Base-by-base conservation (phyloP, 345 rosid genomes). In the Carallia pectinifolia region DNA sequence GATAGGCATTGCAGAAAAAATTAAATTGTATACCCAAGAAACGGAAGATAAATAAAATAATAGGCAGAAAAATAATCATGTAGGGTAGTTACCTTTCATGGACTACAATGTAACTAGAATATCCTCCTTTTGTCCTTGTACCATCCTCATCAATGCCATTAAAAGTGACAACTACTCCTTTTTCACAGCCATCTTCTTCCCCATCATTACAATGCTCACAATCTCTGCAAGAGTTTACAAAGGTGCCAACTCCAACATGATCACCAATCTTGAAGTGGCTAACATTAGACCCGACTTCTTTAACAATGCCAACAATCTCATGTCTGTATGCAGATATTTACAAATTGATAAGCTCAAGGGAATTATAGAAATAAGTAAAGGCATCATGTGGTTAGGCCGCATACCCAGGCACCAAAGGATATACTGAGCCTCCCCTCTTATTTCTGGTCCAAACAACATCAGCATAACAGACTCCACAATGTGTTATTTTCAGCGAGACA, bases 351-450 rank as follows among this genome's bases (percentile, higher is more conserved):
- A 77, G 70, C 62, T 76, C 18, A 53, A 66, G 59, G 23, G 64
- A 61, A 76, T 37, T 36, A 40, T 8, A 23, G 2, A 23, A 69
- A 61, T 15, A 16, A 60, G 38, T 53, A 8, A 29, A 55, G 13
- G 16, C 17, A 56, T 34, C 37, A 44, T n/a, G 16, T 27, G 65
- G 38, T 44, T 31, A 65, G 61, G 61, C 7, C n/a, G 36, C 81
- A 53, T 85, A 95, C 97, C 97, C 97, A 8, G 97, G 97, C 76
- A 95, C 87, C 76, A 95, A 47, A 74, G 99, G 99, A 69, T 92
- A 90, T 80, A 74, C 89, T 2, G 94, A 82, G 71, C 84, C 83
- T 27, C 83, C 89, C 48, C 39, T 80, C 71, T 69, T 55, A 85
- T 92, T 95, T 74, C 83, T 79, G 37, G 91, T 85, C 97, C 96